Conservation (phyloP, 257 asterid species). For the Nicotiana obtusifolia region DNA sequence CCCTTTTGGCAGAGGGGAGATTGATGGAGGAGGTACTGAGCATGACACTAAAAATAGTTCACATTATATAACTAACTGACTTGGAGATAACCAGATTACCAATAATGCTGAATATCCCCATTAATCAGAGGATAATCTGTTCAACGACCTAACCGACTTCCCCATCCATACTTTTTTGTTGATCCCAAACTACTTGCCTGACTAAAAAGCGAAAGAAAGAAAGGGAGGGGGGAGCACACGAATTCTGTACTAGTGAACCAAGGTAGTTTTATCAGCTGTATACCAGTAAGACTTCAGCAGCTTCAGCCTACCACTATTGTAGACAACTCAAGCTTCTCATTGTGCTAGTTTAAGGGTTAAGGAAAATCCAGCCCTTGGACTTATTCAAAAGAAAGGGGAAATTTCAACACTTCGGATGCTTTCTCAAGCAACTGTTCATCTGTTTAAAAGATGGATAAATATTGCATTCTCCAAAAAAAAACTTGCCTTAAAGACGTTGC, state of each 20-base stretch:
- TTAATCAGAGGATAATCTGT: background rate
- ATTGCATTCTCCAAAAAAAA: background rate
- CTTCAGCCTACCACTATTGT: background rate
- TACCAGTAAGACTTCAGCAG: background rate
- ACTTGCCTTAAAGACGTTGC: background rate
- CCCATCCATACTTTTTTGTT: background rate
- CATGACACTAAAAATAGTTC: background rate
- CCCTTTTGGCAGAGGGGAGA: background rate
- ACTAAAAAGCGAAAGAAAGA: too few relatives aligned
- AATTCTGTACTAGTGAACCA: background rate
- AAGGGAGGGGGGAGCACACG: too few relatives aligned
- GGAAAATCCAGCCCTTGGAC: too few relatives aligned
- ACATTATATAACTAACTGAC: background rate
- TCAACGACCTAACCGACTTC: background rate
- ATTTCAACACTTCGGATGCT: too few relatives aligned
- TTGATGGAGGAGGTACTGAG: background rate
- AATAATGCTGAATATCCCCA: background rate
- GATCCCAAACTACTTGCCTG: too few relatives aligned
- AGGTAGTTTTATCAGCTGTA: background rate
- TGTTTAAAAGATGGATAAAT: too few relatives aligned
- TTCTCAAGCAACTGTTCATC: too few relatives aligned
- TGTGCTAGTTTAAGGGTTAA: too few relatives aligned
- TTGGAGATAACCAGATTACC: background rate
- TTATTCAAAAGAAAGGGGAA: too few relatives aligned
- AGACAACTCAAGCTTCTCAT: background rate